These are phyloP conservation scores for Passiflora organensis DNA, from an alignment of 345 rosid genomes.

Conservation along the genomic window DNA sequence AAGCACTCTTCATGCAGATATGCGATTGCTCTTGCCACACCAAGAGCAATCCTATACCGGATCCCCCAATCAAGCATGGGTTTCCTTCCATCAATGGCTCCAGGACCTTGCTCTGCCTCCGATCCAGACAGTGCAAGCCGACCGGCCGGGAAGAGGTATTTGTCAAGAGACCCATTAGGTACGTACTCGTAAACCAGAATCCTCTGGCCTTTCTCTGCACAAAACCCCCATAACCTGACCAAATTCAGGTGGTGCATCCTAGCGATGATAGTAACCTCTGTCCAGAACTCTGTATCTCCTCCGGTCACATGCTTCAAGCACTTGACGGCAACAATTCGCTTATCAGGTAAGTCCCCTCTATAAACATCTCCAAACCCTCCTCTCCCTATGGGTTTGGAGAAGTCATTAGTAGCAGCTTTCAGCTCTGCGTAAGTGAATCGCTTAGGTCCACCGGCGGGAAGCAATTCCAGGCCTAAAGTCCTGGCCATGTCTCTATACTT, in stretches of 20 bases:
- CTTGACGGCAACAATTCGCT: slow-evolving; percentile 57
- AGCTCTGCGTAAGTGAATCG: slow-evolving; percentile 51
- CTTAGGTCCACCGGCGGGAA: slow-evolving; percentile 67
- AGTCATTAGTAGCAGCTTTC: slow-evolving; percentile 48
- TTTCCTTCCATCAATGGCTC: not conserved
- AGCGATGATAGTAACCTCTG: slow-evolving; percentile 31
- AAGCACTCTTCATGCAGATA: slow-evolving; percentile 30
- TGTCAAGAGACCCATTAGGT: slow-evolving; percentile 29
- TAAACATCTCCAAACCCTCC: slow-evolving; percentile 74
- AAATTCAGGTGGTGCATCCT: slow-evolving; percentile 32
- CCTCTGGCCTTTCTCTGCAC: slow-evolving; percentile 31
- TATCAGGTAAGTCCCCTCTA: slow-evolving; percentile 50
- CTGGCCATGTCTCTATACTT: slow-evolving; percentile 69
- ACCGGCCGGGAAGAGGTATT: slow-evolving; percentile 28
- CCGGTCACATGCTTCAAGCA: slow-evolving; percentile 55
- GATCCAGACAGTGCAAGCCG: slow-evolving; percentile 2
- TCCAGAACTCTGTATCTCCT: slow-evolving; percentile 43
- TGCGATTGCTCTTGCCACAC: slow-evolving; percentile 31
- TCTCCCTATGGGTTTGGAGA: slow-evolving; percentile 45
- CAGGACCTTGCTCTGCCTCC: slow-evolving; percentile 16
- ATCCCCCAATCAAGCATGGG: slow-evolving; percentile 32
- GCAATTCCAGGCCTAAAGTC: slow-evolving; percentile 59
- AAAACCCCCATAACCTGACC: slow-evolving; percentile 31
- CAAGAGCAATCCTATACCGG: slow-evolving; percentile 26
- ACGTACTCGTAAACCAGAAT: slow-evolving; percentile 30